Base-by-base conservation (phyloP, 2,329 filamentous ascomycete species). In the Colletotrichum caudatum region DNA sequence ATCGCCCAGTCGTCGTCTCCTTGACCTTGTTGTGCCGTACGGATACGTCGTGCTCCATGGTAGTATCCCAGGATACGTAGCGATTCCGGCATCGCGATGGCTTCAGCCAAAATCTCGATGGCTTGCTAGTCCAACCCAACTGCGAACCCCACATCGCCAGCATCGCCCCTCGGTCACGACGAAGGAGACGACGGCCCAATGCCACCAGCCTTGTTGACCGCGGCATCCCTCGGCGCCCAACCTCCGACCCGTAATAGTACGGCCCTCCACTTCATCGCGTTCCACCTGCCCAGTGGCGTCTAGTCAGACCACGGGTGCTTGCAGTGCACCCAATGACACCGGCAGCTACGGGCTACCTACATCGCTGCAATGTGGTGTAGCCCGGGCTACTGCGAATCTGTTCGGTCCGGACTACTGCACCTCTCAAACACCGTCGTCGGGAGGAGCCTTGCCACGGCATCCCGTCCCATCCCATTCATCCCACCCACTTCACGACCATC, bases 381-480 rank as follows among this genome's bases (percentile, higher is more conserved):
- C 16, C 20, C 16, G 53, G 53, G 33, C 53, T 37, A 33, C 33
- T 51, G 41, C 57, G 29, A 39, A 67, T n/a, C 64, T 71, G 16
- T 33, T 62, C 39, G 64, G 56, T 41, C 50, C 53, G 64, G 53
- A 48, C 69, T 71, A 50, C 69, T 71, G 69, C 69, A 71, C 14
- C 59, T 64, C 59, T 37, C 59, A 59, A 54, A 68, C 69, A 63
- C 69, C 35, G 60, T 64, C 48, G 46, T 64, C 69, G 69, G 69
- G 69, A 72, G 65, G 65, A 72, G 69, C 69, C 69, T 69, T 72
- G 53, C 37, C 51, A 63, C 66, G 53, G 41, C 68, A 67, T 69
- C 69, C 65, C 69, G 60, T 63, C 46, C 64, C 68, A 58, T 29
- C 60, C 64, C 68, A 58, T 23, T 48, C 18, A 50, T 56, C 35